Conservation (phyloP, 1,139 yeast species). For the Pichia sp. region DNA sequence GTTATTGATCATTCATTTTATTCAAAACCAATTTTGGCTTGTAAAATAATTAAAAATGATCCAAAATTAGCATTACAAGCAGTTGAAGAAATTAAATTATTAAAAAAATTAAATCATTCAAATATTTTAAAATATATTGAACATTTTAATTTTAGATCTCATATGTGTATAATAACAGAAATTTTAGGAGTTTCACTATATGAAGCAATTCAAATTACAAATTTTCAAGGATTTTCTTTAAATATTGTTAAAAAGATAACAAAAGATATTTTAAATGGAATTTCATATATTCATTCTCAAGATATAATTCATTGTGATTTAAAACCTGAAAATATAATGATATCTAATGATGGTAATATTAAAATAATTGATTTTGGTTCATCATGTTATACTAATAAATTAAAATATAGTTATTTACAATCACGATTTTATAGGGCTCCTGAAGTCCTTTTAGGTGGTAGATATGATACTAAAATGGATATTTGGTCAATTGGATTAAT, state of each 20-base stretch:
- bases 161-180: slow-evolving; percentile 77
- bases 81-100: slow-evolving; percentile 55
- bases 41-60: slow-evolving; percentile 72
- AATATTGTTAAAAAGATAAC: slow-evolving; percentile 45
- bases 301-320: slow-evolving; percentile 74
- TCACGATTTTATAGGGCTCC: slow-evolving; percentile 68
- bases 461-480: slow-evolving; percentile 64
- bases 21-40: slow-evolving; percentile 44
- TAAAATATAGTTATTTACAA: slow-evolving; percentile 54
- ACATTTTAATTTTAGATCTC: slow-evolving; percentile 71
- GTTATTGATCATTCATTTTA: slow-evolving; percentile 63
- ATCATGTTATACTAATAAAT: slow-evolving; percentile 43
- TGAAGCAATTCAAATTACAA: slow-evolving; percentile 55
- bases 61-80: slow-evolving; percentile 75
- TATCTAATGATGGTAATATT: slow-evolving; percentile 27
- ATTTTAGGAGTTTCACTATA: slow-evolving; percentile 61
- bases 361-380: slow-evolving; percentile 67
- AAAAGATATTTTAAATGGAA: slow-evolving; percentile 50
- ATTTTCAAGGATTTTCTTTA: slow-evolving; percentile 58
- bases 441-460: slow-evolving; percentile 76
- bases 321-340: slow-evolving; percentile 65
- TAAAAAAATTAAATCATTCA: slow-evolving; percentile 26
- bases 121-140: slow-evolving; percentile 53
- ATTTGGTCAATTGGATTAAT: slow-evolving; percentile 78
- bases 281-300: slow-evolving; percentile 51